Evolutionary conservation across 1,284 basidiomycete species (phyloP), one percentile per base, ranked within the genome.

Genomic region (Apiotrichum gracile): DNA sequence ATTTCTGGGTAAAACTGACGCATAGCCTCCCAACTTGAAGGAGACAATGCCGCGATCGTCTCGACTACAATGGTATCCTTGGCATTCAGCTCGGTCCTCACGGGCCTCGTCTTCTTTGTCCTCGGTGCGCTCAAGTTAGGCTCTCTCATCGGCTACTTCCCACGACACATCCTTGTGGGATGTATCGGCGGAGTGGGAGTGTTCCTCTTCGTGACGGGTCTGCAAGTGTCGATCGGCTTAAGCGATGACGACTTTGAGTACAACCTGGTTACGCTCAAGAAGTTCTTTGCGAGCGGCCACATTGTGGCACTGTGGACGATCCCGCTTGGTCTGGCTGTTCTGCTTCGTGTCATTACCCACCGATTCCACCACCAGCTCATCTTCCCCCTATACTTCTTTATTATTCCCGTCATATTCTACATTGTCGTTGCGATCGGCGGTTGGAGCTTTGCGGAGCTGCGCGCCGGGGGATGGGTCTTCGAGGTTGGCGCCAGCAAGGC

Each of bases 111-210:
- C 0, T 96, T 96, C 75, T 85, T 91, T 68, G 68, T 85, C 13
- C 81, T 96, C n/a, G 94, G 94, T 17, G 81, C 82, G 13, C 82
- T 96, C 54, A 83, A 83, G 26, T 80, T 97, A 8, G 94, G 94
- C 5, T 80, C 83, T 5, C 75, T 97, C 29, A 87, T 97, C 51
- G 92, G 93, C 0, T 98, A 97, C 77, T 97, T 98, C 76, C 94
- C 94, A 13, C 81, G 94, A 9, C 93, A 97, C 71, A 97, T 97
- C 67, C 80, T 94, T 10, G 88, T 96, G 13, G 91, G 91, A 80
- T 87, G 92, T 67, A 97, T 98, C 41, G 94, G 94, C 13, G 94
- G 94, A 24, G 91, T 98, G 24, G 94, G 94, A 14, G 83, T 88
- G 16, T 98, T 98, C 74, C 78, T 98, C 38, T 83, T 94, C 47